Evolutionary conservation across 225 moss, liverwort and hornwort genomes (phyloP), one percentile per base, ranked within the genome.

Genomic region (Pleurozium schreberi): DNA sequence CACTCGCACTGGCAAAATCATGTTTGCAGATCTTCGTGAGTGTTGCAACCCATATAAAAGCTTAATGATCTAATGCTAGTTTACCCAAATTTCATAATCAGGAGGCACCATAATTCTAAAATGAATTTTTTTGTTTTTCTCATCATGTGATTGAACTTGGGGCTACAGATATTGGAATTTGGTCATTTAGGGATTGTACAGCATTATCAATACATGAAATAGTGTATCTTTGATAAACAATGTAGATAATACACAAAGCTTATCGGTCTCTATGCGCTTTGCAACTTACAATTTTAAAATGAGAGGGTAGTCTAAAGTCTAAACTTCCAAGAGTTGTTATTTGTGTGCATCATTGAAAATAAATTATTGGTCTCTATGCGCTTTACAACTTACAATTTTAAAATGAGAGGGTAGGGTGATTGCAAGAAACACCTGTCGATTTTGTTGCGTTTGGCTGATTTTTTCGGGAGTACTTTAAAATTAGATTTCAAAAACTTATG

Each of bases 241-340:
- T 38, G 10, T 25, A 26, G 10, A 78, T 26, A 15, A n/a, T 78
- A 38, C 55, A 55, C 26, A 14, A 6, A 10, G 25, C 15, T 55
- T 77, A 10, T 38, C 25, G 25, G 38, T 55, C 55, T 15, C n/a
- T 45, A 25, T 53, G 36, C 0, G 0, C 10, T 53, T 23, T 2
- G 8, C 33, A 22, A 33, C 34, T 36, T 76, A 15, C 2, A 77
- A 25, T 6, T 38, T 38, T 38, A 77, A 10, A 15, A 53, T 38
- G 0, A 8, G 1, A 53, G 53, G 52, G 6, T 23, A 6, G 6
- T 23, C 5, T 2, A 50, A 77, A 6, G 6, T 23, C 5, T 2
- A 50, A 77, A 77, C 15, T 9, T 77, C 14, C 6, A 77, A 73
- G 34, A 20, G 7, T 50, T 75, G 50, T 1, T 50, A 33, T 26